Evolutionary conservation across 1,284 basidiomycete genomes (phyloP).

Genomic region (Schizophyllum amplum): DNA sequence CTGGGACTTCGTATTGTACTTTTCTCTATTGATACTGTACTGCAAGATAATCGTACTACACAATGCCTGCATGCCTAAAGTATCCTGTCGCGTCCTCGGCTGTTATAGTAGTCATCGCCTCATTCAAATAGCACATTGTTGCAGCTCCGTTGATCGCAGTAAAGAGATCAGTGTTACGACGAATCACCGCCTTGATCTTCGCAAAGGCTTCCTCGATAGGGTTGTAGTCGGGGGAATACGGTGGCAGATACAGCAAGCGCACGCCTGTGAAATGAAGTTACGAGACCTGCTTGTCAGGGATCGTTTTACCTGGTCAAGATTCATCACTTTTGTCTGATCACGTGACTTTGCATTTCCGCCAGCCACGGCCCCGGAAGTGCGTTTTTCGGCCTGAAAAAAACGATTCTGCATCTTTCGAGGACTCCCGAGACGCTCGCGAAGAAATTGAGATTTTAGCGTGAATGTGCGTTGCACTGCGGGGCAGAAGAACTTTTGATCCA

Average conservation of each 20-base stretch:
- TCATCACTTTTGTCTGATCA: no score
- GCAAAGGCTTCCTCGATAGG: conserved; percentile 16
- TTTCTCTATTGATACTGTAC: background rate
- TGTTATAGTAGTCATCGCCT: conserved; percentile 16
- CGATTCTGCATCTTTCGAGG: no score
- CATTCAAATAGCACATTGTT: conserved; percentile 16
- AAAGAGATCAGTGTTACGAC: conserved; percentile 8
- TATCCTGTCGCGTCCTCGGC: conserved; percentile 16
- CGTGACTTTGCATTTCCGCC: no score
- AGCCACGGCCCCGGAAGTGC: no score
- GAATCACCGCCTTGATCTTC: conserved; percentile 12
- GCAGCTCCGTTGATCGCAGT: conserved; percentile 6
- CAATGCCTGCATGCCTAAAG: conserved; percentile 19
- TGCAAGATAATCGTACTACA: conserved; percentile 9
- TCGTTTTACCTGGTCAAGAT: no score
- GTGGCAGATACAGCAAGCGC: conserved; percentile 21
- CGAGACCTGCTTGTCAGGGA: no score
- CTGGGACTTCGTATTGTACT: background rate
- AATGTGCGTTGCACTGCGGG: no score
- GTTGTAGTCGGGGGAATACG: conserved; percentile 28
- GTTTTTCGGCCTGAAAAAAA: no score
- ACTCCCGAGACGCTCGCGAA: no score
- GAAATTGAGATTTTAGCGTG: no score
- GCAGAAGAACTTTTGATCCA: no score
- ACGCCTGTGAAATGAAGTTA: conserved; percentile 17